phyloP scores from a whole-genome alignment of 305 asterid genomes.

The Fraxinus angustifolia region DNA sequence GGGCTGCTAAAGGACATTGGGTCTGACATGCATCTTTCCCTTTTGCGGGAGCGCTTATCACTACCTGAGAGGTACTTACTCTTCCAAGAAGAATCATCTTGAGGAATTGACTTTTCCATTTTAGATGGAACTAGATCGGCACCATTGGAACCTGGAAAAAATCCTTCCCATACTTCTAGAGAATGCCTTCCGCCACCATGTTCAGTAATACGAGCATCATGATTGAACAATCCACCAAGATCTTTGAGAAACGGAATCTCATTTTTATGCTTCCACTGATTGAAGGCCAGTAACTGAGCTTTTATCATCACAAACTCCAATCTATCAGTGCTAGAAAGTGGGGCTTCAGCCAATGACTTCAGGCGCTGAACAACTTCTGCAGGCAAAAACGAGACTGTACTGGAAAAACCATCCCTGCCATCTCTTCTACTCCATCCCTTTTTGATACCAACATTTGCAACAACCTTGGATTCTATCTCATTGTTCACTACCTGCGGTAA shows the following conservation, averaged over 20 bases:
- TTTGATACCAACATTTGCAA: slow-evolving; percentile 46
- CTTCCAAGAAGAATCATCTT: slow-evolving; percentile 32
- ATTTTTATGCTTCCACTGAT: slow-evolving; percentile 51
- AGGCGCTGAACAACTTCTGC: slow-evolving; percentile 37
- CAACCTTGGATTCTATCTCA: slow-evolving; percentile 38
- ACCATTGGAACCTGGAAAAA: slow-evolving; percentile 20
- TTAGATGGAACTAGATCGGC: slow-evolving; percentile 25
- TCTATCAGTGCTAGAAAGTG: slow-evolving; percentile 30
- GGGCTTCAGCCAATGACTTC: slow-evolving; percentile 47
- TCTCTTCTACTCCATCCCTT: slow-evolving; percentile 31
- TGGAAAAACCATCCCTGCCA: slow-evolving; percentile 39
- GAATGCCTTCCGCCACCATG: slow-evolving; percentile 22
- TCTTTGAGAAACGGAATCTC: slow-evolving; percentile 39
- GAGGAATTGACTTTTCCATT: slow-evolving; percentile 33
- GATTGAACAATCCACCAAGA: slow-evolving; percentile 30
- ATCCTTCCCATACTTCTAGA: slow-evolving; percentile 21
- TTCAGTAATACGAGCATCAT: slow-evolving; percentile 24
- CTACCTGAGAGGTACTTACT: slow-evolving; percentile 25
- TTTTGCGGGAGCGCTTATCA: slow-evolving; percentile 26
- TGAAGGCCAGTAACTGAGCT: slow-evolving; percentile 58
- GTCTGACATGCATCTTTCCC: slow-evolving; percentile 32
- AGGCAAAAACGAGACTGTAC: slow-evolving; percentile 44
- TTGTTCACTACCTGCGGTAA: slow-evolving; percentile 38
- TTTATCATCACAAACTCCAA: slow-evolving; percentile 37
- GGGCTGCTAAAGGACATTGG: slow-evolving; percentile 37